Conservation (phyloP, 2,329 filamentous ascomycete species). For the Trichoderma semiorbis region DNA sequence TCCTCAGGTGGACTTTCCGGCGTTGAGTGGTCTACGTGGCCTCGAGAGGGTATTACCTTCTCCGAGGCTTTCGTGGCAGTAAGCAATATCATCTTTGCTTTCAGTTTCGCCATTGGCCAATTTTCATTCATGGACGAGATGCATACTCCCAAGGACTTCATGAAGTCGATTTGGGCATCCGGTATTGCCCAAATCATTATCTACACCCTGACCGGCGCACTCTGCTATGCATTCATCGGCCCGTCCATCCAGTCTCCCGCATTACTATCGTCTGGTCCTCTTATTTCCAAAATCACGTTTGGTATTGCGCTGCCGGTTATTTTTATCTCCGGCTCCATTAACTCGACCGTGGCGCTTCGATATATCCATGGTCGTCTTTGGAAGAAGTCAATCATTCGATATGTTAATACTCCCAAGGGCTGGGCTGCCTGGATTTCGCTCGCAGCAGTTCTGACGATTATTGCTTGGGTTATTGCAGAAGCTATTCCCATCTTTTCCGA, state of each 20-base stretch:
- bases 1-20: slow-evolving; percentile 21
- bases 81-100: slow-evolving; percentile 64
- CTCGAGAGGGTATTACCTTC: slow-evolving; percentile 39
- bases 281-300: slow-evolving; percentile 60
- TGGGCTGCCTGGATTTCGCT: slow-evolving; percentile 55
- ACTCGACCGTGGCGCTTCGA: slow-evolving; percentile 40
- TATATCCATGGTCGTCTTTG: slow-evolving; percentile 39
- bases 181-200: slow-evolving; percentile 55
- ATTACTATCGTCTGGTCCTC: slow-evolving; percentile 54
- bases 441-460: slow-evolving; percentile 52
- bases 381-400: slow-evolving; percentile 34
- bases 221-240: slow-evolving; percentile 65
- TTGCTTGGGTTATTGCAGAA: slow-evolving; percentile 67
- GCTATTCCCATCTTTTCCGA: slow-evolving; percentile 68
- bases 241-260: slow-evolving; percentile 58
- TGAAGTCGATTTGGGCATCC: slow-evolving; percentile 52
- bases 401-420: slow-evolving; percentile 38
- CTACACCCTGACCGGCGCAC: slow-evolving; percentile 59
- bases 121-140: slow-evolving; percentile 45
- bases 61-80: slow-evolving; percentile 53
- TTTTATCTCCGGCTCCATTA: slow-evolving; percentile 64
- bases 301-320: slow-evolving; percentile 65
- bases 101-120: slow-evolving; percentile 46
- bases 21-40: slow-evolving; percentile 36
- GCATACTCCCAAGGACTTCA: slow-evolving; percentile 39